A percentile compares a stretch with the other conserved stretches of the same genome.
These are phyloP conservation scores for Helianthus annuus DNA, from an alignment of 129 eudicot genomes.

Conservation along the genomic window HanXRQr2.0-SUNRISE NC_035434.2:12578813-12579312, in stretches of 20 bases:
- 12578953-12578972: no score
- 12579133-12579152: conserved; percentile 65
- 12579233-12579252: conserved; percentile 94
- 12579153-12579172: conserved; percentile 91
- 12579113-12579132: conserved; percentile 18
- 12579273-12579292: conserved; percentile 14
- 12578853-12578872: no score
- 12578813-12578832: no score
- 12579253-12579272: conserved; percentile 55
- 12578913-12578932: no score
- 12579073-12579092: not conserved
- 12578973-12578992: no score
- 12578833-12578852: no score
- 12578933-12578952: no score
- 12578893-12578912: no score
- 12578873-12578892: no score
- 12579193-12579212: conserved; percentile 94
- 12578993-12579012: no score
- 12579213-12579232: conserved; percentile 99
- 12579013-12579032: not conserved
- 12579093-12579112: no score
- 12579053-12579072: not conserved
- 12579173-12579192: conserved; percentile 98
- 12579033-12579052: conserved; percentile 10
- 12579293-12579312: not conserved